phyloP scores from a whole-genome alignment of 371 early-diverging fungal genomes.

The Circinella umbellata region DNA sequence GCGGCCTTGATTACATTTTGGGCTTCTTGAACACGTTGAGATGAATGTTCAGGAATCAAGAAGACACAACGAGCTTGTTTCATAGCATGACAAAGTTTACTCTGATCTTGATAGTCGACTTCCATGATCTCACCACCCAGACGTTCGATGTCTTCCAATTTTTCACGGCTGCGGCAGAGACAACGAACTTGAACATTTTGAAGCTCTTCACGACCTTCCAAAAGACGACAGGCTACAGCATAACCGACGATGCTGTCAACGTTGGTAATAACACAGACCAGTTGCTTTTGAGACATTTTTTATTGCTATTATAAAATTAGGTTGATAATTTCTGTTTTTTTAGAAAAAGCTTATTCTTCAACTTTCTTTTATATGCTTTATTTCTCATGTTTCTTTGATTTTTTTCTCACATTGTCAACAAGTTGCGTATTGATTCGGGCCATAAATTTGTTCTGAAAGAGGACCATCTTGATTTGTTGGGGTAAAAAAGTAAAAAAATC shows the following conservation, averaged over 20 bases:
- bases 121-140: conserved; percentile 40
- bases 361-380: no score
- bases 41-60: conserved; percentile 37
- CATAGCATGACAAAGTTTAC: conserved; percentile 27
- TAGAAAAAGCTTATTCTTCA: no score
- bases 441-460: no score
- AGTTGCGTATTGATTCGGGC: no score
- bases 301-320: no score
- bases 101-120: conserved; percentile 37
- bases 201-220: conserved; percentile 19
- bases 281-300: conserved; percentile 27
- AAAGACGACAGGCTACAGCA: conserved; percentile 34
- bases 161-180: conserved; percentile 29
- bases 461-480: no score
- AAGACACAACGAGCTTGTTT: conserved; percentile 24
- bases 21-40: conserved; percentile 32
- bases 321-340: no score
- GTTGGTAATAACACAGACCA: conserved; percentile 34
- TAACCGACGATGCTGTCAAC: conserved; percentile 38
- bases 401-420: no score
- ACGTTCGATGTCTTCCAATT: conserved; percentile 29
- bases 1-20: conserved; percentile 35
- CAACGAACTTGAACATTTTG: conserved; percentile 26
- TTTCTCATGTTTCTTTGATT: no score
- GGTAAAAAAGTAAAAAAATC: no score